Base-by-base conservation (phyloP, 805 yeast genomes). In the Cyberlindnera sargentensis region DNA sequence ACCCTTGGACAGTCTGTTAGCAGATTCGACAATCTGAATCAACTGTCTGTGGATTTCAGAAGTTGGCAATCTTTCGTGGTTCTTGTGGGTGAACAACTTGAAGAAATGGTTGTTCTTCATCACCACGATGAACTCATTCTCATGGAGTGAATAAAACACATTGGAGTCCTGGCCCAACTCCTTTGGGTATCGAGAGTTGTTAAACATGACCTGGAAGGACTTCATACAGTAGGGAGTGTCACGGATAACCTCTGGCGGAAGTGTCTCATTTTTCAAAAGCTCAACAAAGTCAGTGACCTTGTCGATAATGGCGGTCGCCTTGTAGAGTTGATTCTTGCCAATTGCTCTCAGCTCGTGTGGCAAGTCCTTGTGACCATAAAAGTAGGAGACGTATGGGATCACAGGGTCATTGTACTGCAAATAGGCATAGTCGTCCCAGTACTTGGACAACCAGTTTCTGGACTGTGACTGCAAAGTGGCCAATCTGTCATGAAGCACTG, bases 361-460 rank as follows among this genome's bases (percentile, higher is more conserved):
- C 32, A 70, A 51, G 55, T 85, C 91, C 63, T 78, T 82, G 68
- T 91, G 96, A 42, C 81, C 75, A 67, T 77, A 91, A 55, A 88
- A 93, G 69, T 91, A 91, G 23, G 95, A 84, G 32, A 88, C 96
- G 60, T 81, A 90, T 9, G 98, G 97, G 27, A 86, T 85, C n/a
- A 91, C 85, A 0, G 98, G 95, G 64, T 88, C 98, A 52, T 93
- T 75, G 68, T 88, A 90, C 34, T 84, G 80, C 70, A 91, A 71
- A 66, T 91, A 91, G 23, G 96, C 95, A 53, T 84, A 86, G 56
- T 85, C 84, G 63, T 91, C 95, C 99, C 99, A 91, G 74, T 83
- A 88, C 47, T 78, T 82, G 38, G 84, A 76, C 56, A 91, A 72
- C 99, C 99, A 91, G 64, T 91, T 91, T 60, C 88, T 82, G 44